Base-by-base conservation (phyloP, 768 basidiomycete species). In the Tulasnella calospora region DNA sequence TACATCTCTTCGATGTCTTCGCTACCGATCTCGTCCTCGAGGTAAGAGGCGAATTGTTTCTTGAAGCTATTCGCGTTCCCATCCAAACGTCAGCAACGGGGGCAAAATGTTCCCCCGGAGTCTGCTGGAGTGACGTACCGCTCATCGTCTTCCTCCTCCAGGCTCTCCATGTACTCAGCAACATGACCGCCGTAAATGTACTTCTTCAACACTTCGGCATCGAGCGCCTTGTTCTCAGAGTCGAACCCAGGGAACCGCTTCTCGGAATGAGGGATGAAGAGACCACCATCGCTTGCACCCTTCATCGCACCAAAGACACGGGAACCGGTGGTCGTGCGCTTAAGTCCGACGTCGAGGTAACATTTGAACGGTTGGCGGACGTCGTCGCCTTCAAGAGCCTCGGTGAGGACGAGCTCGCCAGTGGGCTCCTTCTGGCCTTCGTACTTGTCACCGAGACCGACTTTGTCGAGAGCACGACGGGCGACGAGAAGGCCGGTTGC, bases 71-170 rank as follows among this genome's bases (percentile, higher is more conserved):
- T 38, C 79, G 21, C 40, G 77, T 23, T 84, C 33, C 38, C 35
- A 79, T 67, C 73, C 38, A 7, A 73, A 33, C 55, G 41, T 44
- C 27, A 40, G 47, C 47, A n/a, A n/a, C 10, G 47, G 46, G 41
- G 30, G 41, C n/a, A 41, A n/a, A 61, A 79, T 79, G 47, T 74
- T n/a, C 82, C 36, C 81, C 41, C 74, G 71, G 21, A n/a, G 3
- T 21, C 3, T 33, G 77, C 15, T 73, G 76, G 69, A 38, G n/a
- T 61, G 38, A 79, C 89, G 80, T 81, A 91, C 91, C 96, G 90
- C 87, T 99, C 97, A 82, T 99, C 98, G 84, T 99, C 98, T 88
- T 99, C 98, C 89, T 99, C 98, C 87, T 99, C 98, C 76, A 99
- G 87, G 78, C 91, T 93, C 87, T 99, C 94, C 98, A 99, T 99